Percentiles rank a stretch among this genome's conserved stretches.
Conservation (phyloP, 306 rosid species). For the Cucurbita maxima region DNA sequence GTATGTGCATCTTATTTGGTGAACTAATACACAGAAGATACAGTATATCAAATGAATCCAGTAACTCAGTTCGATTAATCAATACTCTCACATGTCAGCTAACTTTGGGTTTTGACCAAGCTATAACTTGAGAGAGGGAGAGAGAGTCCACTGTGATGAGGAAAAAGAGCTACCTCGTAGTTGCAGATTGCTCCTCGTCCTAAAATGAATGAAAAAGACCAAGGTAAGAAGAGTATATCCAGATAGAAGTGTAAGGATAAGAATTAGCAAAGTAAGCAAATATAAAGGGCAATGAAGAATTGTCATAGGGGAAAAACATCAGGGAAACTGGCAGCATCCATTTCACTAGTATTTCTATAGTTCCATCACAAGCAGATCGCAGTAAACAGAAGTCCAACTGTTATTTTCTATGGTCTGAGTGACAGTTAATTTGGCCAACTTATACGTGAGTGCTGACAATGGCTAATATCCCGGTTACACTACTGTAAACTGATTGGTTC, state of each 20-base stretch:
- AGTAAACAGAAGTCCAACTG: background rate
- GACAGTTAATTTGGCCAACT: background rate
- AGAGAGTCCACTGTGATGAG: background rate
- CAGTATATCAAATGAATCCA: background rate
- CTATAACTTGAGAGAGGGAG: background rate
- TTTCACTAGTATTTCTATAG: background rate
- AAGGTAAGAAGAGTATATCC: slow-evolving; percentile 13
- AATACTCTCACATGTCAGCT: background rate
- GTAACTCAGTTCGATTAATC: background rate
- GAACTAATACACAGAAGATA: background rate
- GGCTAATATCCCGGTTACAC: background rate
- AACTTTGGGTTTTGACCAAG: background rate
- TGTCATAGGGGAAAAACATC: background rate
- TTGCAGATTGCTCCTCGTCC: slow-evolving; percentile 37
- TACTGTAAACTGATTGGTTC: too few species aligned
- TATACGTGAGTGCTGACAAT: background rate
- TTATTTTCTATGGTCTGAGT: background rate
- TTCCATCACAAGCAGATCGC: background rate
- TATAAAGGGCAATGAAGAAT: background rate
- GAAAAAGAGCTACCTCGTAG: slow-evolving; percentile 38
- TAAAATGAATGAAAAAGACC: slow-evolving; percentile 23
- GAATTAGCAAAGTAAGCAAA: background rate
- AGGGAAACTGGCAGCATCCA: background rate
- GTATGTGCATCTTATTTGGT: background rate
- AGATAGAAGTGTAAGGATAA: background rate